Percentiles rank a stretch among this genome's conserved stretches.
These are phyloP conservation scores for Brettanomyces bruxellensis DNA, from an alignment of 805 yeast genomes.

Conservation along the genomic window DNA sequence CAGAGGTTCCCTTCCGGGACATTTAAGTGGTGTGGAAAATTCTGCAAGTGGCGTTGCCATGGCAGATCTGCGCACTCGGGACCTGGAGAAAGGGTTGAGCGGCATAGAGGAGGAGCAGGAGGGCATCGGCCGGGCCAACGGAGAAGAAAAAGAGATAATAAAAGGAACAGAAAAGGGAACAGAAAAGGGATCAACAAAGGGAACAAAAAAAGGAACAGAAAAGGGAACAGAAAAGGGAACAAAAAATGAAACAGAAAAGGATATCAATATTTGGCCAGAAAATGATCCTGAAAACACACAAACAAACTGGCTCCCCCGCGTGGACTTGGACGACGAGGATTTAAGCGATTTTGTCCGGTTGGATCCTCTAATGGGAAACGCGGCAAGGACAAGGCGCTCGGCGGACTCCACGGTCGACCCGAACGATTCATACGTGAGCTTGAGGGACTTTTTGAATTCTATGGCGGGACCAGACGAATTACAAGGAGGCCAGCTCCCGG, in stretches of 20 bases:
- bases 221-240: no score
- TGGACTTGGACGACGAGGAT: conserved; percentile 8
- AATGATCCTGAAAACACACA: background rate
- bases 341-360: conserved; percentile 6
- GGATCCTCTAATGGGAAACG: conserved; percentile 1
- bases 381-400: conserved; percentile 1
- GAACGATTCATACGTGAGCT: conserved; percentile 3
- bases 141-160: no score
- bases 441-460: conserved; percentile 5
- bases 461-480: background rate
- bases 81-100: no score
- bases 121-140: no score
- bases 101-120: no score
- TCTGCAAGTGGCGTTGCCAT: background rate
- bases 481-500: background rate
- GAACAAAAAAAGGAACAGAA: no score
- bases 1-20: background rate
- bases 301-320: background rate
- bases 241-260: no score
- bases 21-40: background rate
- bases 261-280: background rate
- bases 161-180: no score
- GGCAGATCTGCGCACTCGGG: no score
- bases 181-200: no score
- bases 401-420: background rate